These are phyloP conservation scores for Condylostoma magnum DNA, from an alignment of 169 alveolate genomes.

Conservation along the genomic window DNA sequence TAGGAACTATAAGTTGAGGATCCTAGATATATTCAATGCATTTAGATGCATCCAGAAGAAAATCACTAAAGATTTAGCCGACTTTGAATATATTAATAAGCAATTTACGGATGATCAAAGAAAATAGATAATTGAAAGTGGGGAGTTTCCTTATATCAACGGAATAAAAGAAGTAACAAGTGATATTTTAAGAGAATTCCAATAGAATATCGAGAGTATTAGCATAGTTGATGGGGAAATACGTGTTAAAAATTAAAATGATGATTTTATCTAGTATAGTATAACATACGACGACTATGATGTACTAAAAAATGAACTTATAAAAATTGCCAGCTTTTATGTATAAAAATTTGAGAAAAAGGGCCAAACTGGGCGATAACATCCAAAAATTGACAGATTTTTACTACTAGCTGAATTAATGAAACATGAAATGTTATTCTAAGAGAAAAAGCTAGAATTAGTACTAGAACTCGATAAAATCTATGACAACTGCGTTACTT, in stretches of 20 bases:
- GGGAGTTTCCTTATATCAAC: too few relatives aligned
- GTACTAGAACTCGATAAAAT: constrained; percentile 55
- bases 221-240: constrained; percentile 49
- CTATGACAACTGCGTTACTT: constrained; percentile 68
- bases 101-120: background rate
- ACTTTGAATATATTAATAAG: constrained; percentile 47
- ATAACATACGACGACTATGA: constrained; percentile 62
- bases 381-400: constrained; percentile 69
- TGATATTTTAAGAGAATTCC: too few relatives aligned
- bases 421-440: constrained; percentile 57
- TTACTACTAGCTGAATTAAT: constrained; percentile 60
- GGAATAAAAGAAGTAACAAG: too few relatives aligned
- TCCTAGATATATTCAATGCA: constrained; percentile 64
- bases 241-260: constrained; percentile 63
- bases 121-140: background rate
- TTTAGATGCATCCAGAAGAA: constrained; percentile 64
- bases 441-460: constrained; percentile 62
- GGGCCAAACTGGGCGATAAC: constrained; percentile 58
- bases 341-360: constrained; percentile 65
- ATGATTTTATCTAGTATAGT: constrained; percentile 67
- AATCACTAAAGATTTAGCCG: constrained; percentile 58
- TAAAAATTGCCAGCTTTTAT: constrained; percentile 70
- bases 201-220: too few relatives aligned
- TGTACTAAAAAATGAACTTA: constrained; percentile 65
- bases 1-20: constrained; percentile 59